A percentile compares a stretch with the other conserved stretches of the same genome.
These are phyloP conservation scores for Solanum rostratum DNA, from an alignment of 257 asterid genomes.

Conservation along the genomic window DNA sequence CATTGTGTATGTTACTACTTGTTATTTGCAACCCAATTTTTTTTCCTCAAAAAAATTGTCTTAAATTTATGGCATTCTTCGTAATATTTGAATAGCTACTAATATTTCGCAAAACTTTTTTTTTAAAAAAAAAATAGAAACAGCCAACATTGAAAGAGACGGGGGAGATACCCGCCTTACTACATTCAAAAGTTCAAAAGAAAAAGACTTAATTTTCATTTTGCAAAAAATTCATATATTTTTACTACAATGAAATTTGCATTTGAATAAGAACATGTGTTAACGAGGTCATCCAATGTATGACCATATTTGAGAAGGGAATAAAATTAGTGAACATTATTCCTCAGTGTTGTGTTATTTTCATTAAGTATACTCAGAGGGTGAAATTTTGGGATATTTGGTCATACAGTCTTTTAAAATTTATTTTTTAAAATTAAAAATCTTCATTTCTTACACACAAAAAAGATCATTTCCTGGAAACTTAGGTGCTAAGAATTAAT, in stretches of 20 bases:
- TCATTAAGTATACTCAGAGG: no score
- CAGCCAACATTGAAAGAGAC: background rate
- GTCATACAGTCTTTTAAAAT: no score
- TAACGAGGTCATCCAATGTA: background rate
- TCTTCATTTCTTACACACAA: no score
- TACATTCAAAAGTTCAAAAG: background rate
- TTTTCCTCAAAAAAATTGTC: background rate
- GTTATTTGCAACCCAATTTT: background rate
- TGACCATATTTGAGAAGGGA: background rate
- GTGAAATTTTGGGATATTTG: no score
- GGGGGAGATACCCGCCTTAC: background rate
- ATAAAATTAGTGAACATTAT: background rate
- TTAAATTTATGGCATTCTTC: background rate
- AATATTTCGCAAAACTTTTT: background rate
- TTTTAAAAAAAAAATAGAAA: background rate
- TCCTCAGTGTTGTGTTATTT: slow-evolving; percentile 22
- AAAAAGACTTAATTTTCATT: background rate
- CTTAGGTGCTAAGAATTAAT: no score
- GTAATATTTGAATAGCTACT: background rate
- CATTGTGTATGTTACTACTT: background rate
- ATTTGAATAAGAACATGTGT: background rate
- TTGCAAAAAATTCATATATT: background rate
- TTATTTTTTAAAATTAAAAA: no score
- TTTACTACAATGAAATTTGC: background rate
- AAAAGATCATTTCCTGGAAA: no score